These are phyloP conservation scores for Fusarium poae DNA, from an alignment of 2,329 filamentous ascomycete species.

Conservation along the genomic window DNA sequence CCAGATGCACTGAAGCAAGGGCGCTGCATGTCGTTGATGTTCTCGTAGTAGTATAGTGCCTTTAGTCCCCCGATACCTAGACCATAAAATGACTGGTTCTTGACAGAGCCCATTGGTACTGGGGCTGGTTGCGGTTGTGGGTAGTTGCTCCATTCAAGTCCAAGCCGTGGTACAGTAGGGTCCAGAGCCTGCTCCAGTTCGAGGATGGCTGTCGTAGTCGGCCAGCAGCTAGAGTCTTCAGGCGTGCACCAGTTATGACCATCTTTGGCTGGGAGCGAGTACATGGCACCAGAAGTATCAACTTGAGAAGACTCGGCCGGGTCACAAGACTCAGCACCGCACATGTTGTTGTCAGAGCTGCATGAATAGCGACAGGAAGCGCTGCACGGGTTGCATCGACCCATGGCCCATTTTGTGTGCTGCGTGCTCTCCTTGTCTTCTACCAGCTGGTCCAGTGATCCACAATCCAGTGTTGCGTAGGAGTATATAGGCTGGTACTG, in stretches of 20 bases:
- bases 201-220: background rate
- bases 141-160: background rate
- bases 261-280: fast-evolving
- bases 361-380: slow-evolving; percentile 10
- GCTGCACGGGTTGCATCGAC: background rate
- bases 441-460: background rate
- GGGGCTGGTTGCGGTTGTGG: slow-evolving; percentile 5
- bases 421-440: background rate
- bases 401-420: slow-evolving; percentile 1
- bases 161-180: background rate
- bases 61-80: background rate
- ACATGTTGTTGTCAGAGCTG: background rate
- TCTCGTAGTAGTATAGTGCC: background rate
- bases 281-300: fast-evolving
- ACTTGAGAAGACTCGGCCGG: background rate
- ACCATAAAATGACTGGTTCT: slow-evolving; percentile 4
- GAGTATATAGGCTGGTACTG: slow-evolving; percentile 8
- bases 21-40: background rate
- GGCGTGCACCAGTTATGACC: slow-evolving; percentile 4
- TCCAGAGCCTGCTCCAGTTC: background rate
- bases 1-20: background rate
- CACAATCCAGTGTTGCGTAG: background rate
- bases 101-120: background rate
- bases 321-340: background rate
- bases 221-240: slow-evolving; percentile 10